Evolutionary conservation across 768 basidiomycete genomes (phyloP), one percentile per base, ranked within the genome.

Genomic region (Suillus clintonianus): DNA sequence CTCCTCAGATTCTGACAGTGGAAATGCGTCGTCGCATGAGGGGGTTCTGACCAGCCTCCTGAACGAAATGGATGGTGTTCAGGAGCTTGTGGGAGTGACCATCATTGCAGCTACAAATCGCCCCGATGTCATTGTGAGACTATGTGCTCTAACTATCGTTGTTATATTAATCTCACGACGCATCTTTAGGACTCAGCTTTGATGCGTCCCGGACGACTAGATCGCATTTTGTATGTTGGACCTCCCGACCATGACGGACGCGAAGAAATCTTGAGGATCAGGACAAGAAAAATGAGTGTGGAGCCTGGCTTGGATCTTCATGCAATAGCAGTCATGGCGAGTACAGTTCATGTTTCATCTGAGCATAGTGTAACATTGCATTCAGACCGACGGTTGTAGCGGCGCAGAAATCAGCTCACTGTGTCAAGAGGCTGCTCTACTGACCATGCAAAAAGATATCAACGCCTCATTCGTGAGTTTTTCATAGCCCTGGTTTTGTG

Each of bases 51-150:
- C 96, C 2, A 97, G 89, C 64, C 81, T 99, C 14, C 74, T 99
- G 62, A 99, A 97, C 72, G 97, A 99, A 73, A 99, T 99, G 95
- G 97, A 99, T 71, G 97, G 97, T 22, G 92, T 99, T 0, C 94
- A 98, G 76, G 95, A 97, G 76, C 81, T 99, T 22, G 81, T 91
- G 19, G 95, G 96, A 0, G 97, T 99, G n/a, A 96, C 94, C 0
- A 86, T 98, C 39, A 86, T 99, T 11, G 97, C 95, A 1, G 97
- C 97, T 0, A 99, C 97, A 14, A 99, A 99, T 73, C 79, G 96
- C 62, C 97, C 97, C 9, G 95, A 97, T 65, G 87, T 88, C n/a
- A 88, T 97, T 48, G 91, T 92, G 64, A 73, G 92, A 82, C 51
- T 47, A 63, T 51, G n/a, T 34, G 27, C 55, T 47, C 17, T 56